phyloP scores from a whole-genome alignment of 176 grass and related monocot genomes.

The Eleusine indica region DNA sequence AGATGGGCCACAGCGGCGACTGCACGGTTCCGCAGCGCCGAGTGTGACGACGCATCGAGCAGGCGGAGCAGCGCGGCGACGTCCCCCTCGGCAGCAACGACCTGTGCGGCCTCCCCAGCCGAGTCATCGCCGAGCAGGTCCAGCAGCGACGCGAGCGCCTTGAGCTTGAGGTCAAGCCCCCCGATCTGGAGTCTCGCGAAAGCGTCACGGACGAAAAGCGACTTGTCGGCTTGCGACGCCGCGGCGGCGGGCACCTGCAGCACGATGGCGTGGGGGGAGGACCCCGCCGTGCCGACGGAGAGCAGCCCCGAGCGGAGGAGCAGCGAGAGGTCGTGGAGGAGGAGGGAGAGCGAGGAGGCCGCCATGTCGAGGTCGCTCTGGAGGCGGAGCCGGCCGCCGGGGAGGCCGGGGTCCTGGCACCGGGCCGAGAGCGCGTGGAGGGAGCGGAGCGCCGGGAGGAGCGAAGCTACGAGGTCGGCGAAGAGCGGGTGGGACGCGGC shows the following conservation, averaged over 20 bases:
- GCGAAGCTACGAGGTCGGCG: constrained; percentile 49
- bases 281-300: constrained; percentile 12
- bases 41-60: constrained; percentile 74
- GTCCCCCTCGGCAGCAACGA: constrained; percentile 62
- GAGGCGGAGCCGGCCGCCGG: constrained; percentile 60
- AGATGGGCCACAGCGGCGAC: constrained; percentile 54
- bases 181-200: constrained; percentile 93
- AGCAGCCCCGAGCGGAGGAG: constrained; percentile 56
- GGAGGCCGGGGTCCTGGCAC: constrained; percentile 67
- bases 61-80: constrained; percentile 65
- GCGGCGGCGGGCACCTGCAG: constrained; percentile 59
- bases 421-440: constrained; percentile 58
- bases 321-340: constrained; percentile 77
- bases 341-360: constrained; percentile 62
- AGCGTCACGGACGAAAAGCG: constrained; percentile 72
- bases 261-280: constrained; percentile 62
- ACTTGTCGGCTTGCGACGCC: constrained; percentile 53
- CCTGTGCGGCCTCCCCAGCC: constrained; percentile 41
- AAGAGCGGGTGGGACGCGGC: constrained; percentile 65
- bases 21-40: constrained; percentile 62
- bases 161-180: constrained; percentile 71
- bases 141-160: constrained; percentile 72
- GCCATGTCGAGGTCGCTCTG: constrained; percentile 87
- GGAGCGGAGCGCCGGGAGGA: constrained; percentile 55
- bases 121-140: constrained; percentile 56